phyloP scores from a whole-genome alignment of 331 rosid species.

The Quercus phellos region DNA sequence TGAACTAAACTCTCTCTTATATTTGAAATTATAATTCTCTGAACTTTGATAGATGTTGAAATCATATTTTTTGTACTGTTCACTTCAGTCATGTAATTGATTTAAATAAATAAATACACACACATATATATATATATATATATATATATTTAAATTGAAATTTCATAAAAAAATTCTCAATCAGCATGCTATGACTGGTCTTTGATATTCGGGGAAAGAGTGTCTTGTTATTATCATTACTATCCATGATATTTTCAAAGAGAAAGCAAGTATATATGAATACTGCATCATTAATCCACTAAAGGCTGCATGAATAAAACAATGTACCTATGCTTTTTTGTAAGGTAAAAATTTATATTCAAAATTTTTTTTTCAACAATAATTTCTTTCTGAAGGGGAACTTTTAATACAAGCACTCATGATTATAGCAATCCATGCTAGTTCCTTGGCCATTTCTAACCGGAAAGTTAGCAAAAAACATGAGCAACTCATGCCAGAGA shows the following conservation, averaged over 20 bases:
- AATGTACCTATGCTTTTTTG: not conserved
- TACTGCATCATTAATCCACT: not conserved
- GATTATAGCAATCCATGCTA: not conserved
- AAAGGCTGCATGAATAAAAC: not conserved
- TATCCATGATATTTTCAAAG: not conserved
- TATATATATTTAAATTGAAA: no score
- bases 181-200: no score
- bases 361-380: not conserved
- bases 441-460: constrained; percentile 8
- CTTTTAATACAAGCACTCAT: constrained; percentile 3
- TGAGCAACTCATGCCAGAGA: constrained; percentile 12
- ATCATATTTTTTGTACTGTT: no score
- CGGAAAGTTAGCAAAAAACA: constrained; percentile 3
- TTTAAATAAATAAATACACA: no score
- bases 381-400: constrained; percentile 11
- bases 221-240: not conserved
- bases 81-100: no score
- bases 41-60: no score
- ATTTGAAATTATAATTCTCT: no score
- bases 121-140: fast-evolving
- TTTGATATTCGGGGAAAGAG: no score
- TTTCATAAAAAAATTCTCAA: no score
- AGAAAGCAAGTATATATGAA: not conserved
- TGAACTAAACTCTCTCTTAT: no score
- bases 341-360: no score